These are phyloP conservation scores for Blastocystis sp. DNA, from an alignment of 352 stramenopile species.

Conservation along the genomic window DNA sequence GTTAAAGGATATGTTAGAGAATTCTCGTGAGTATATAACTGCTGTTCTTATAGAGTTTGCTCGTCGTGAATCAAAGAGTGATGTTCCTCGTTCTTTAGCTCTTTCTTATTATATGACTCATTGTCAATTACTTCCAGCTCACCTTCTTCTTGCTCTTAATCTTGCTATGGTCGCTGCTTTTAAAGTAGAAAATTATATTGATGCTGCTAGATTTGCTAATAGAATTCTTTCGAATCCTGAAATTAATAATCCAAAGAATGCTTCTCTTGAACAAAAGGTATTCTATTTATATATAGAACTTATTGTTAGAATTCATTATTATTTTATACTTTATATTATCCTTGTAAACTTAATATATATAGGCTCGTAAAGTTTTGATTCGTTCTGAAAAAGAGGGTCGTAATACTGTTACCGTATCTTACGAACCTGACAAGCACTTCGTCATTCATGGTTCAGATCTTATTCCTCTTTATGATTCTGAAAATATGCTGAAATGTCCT, in stretches of 20 bases:
- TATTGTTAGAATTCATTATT: not conserved
- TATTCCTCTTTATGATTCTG: constrained; percentile 75
- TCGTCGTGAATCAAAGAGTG: constrained; percentile 46
- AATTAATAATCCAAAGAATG: constrained; percentile 73
- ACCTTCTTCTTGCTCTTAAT: constrained; percentile 88
- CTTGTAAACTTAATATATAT: too few species aligned
- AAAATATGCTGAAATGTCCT: constrained; percentile 66
- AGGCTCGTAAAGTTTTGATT: constrained; percentile 82
- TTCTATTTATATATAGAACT: too few species aligned
- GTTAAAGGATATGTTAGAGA: constrained; percentile 76
- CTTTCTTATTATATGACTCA: constrained; percentile 96
- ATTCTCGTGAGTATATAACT: constrained; percentile 88
- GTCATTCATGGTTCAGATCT: constrained; percentile 74
- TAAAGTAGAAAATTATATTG: constrained; percentile 98
- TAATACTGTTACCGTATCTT: constrained; percentile 88
- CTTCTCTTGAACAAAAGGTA: constrained; percentile 76
- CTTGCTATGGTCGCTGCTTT: constrained; percentile 95
- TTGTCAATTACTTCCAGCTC: constrained; percentile 85
- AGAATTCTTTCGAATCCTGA: constrained; percentile 89
- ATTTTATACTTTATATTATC: not conserved
- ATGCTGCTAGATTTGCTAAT: constrained; percentile 84
- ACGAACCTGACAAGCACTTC: constrained; percentile 86
- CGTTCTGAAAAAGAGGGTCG: constrained; percentile 91
- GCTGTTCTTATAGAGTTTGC: constrained; percentile 78
- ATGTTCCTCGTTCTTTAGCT: constrained; percentile 71